phyloP scores from a whole-genome alignment of 345 rosid genomes.

The Durio zibethinus region DNA sequence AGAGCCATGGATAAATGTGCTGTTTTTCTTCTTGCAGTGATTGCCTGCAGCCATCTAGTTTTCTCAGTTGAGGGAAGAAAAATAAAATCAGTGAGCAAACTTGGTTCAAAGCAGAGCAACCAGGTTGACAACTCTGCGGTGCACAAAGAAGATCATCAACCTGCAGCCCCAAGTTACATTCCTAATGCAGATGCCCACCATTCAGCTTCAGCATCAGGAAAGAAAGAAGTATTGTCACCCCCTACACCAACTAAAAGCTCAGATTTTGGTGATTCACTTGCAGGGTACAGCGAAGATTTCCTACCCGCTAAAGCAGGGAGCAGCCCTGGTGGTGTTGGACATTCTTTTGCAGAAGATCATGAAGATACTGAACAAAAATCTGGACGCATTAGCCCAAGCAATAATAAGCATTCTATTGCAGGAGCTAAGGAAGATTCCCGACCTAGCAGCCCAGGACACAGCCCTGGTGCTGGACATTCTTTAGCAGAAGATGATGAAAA shows the following conservation, averaged over 20 bases:
- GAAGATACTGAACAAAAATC: constrained; percentile 1
- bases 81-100: constrained; percentile 22
- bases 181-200: too few relatives aligned
- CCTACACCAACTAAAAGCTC: neutral
- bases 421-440: constrained; percentile 29
- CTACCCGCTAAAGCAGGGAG: constrained; percentile 35
- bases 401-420: constrained; percentile 15
- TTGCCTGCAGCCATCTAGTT: constrained; percentile 24
- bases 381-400: neutral
- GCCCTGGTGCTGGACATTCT: constrained; percentile 25
- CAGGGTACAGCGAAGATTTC: constrained; percentile 17
- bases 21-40: constrained; percentile 24
- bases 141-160: neutral
- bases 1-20: neutral
- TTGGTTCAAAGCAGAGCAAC: constrained; percentile 1
- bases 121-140: too few relatives aligned
- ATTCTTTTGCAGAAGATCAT: constrained; percentile 10
- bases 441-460: constrained; percentile 45
- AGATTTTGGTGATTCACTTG: neutral
- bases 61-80: constrained; percentile 30
- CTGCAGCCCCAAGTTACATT: neutral
- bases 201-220: neutral
- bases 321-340: constrained; percentile 44
- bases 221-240: neutral
- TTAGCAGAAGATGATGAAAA: too few relatives aligned